Evolutionary conservation across 495 filamentous ascomycete species (phyloP), one percentile per base, ranked within the genome.

Genomic region (Penicillium coffeae): DNA sequence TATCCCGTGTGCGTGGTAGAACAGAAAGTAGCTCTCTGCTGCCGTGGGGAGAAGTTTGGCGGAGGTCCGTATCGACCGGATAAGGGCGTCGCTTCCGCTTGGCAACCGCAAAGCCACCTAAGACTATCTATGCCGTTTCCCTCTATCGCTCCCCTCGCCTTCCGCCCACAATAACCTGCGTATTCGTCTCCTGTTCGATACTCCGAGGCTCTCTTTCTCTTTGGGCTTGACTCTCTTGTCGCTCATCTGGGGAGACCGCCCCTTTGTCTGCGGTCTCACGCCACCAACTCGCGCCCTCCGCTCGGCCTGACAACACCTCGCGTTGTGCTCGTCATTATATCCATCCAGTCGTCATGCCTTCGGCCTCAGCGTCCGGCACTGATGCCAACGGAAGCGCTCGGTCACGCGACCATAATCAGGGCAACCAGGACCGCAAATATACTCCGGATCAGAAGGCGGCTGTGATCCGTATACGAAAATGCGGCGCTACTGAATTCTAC

Each of bases 391-490:
- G 83, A 27, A 71, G 78, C 34, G 79, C 88, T 39, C 85, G 85
- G 67, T 80, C 77, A 62, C 85, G 88, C 50, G 83, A 89, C 22
- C 93, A 97, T 70, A 91, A 93, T 60, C 91, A 97, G 59, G 93
- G 93, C 50, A 95, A 90, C 65, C 87, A 92, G 64, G 87, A 89
- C 38, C 85, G 90, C 51, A 88, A 87, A 65, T 95, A 83, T 69
- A 97, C 92, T 5, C 68, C 79, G 18, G 93, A 96, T 48, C 92
- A 97, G 64, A 92, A 93, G 64, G 79, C 84, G 0, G 90, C 91
- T 12, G 93, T 97, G 16, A 68, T 95, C 47, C 79, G 93, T 36
- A 90, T 98, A 57, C 82, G 87, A 48, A 78, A 77, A 73, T 98
- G 93, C 66, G 73, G 78, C 18, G 69, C 88, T 27, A 96, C 89